phyloP scores from a whole-genome alignment of 805 yeast species.

The Kazachstania psychrophila region DNA sequence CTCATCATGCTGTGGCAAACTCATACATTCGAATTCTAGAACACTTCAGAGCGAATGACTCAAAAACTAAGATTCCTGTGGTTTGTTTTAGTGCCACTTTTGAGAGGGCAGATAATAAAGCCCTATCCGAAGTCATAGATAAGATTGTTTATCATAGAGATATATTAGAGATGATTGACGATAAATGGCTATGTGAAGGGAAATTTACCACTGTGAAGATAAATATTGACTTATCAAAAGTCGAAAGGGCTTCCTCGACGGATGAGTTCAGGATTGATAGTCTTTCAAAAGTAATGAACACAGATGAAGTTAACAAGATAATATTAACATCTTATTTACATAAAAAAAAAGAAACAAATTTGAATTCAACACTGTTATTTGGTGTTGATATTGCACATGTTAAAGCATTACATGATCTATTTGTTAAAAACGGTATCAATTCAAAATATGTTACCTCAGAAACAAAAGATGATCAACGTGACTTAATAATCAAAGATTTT shows the following conservation, averaged over 20 bases:
- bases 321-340: constrained; percentile 47
- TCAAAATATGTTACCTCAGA: constrained; percentile 66
- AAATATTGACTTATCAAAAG: constrained; percentile 36
- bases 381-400: constrained; percentile 71
- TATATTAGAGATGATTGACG: constrained; percentile 54
- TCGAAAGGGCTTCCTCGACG: constrained; percentile 15
- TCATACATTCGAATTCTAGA: constrained; percentile 51
- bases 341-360: constrained; percentile 30
- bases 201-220: constrained; percentile 50
- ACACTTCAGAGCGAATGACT: constrained; percentile 43
- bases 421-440: constrained; percentile 51
- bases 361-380: constrained; percentile 61
- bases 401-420: constrained; percentile 39
- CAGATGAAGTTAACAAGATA: constrained; percentile 43
- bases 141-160: constrained; percentile 63
- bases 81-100: constrained; percentile 88
- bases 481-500: constrained; percentile 46
- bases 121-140: constrained; percentile 54
- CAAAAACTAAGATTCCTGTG: constrained; percentile 41
- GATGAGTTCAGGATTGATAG: constrained; percentile 54
- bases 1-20: constrained; percentile 79
- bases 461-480: constrained; percentile 47
- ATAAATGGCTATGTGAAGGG: constrained; percentile 63
- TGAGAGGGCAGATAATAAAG: constrained; percentile 60
- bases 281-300: constrained; percentile 48